Conservation (phyloP, 2,329 filamentous ascomycete species). For the Diaporthe capsici region DNA sequence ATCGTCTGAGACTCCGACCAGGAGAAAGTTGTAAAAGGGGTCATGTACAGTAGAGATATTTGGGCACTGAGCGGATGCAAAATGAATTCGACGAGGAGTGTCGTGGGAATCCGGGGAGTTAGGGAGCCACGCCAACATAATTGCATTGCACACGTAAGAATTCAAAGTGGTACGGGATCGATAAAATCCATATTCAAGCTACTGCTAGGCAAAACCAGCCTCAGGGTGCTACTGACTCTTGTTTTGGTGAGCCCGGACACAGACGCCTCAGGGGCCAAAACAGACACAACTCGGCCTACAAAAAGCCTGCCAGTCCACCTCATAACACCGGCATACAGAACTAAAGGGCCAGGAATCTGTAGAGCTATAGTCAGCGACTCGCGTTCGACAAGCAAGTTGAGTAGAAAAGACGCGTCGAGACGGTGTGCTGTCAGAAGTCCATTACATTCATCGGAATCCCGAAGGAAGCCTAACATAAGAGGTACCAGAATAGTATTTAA, state of each 20-base stretch:
- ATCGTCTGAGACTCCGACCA: too few species aligned
- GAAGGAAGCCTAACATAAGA: conserved; percentile 87
- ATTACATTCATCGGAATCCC: conserved; percentile 81
- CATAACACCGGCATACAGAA: neutral
- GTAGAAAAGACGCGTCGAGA: conserved; percentile 35
- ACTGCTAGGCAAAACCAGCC: neutral
- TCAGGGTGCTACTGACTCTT: neutral
- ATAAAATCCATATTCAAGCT: neutral
- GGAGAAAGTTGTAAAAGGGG: neutral
- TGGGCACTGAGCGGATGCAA: conserved; percentile 1
- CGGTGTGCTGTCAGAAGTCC: conserved; percentile 79
- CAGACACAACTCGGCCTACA: neutral
- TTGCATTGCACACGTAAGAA: neutral
- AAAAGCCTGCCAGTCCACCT: neutral
- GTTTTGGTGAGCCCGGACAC: neutral
- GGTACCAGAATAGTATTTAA: conserved; percentile 89
- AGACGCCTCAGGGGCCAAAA: too few species aligned
- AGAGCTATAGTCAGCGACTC: conserved; percentile 14
- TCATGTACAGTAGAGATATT: conserved; percentile 10
- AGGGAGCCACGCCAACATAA: neutral
- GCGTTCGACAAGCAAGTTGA: neutral
- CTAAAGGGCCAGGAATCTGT: neutral
- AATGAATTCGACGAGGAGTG: neutral
- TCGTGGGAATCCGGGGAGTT: too few species aligned
- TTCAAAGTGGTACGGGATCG: too few species aligned